These are phyloP conservation scores for Suillus decipiens DNA, from an alignment of 768 basidiomycete genomes.

Conservation along the genomic window DNA sequence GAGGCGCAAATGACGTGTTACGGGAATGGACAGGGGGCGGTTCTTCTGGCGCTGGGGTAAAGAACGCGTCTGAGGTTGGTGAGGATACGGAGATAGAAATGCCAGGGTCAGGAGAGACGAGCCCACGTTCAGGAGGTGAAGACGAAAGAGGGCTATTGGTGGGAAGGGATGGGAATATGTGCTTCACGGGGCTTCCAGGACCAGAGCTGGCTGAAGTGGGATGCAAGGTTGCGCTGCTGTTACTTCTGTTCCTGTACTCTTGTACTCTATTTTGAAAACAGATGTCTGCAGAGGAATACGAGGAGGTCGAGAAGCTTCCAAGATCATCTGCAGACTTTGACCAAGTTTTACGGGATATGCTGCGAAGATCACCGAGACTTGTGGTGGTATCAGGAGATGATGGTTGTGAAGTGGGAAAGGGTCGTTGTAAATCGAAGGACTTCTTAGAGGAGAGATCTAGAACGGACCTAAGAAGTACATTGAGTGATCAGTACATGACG, in stretches of 20 bases:
- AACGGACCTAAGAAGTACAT: slow-evolving; percentile 51
- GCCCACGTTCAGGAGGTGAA: slow-evolving; percentile 24
- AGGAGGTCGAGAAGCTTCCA: slow-evolving; percentile 47
- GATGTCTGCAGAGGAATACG: slow-evolving; percentile 40
- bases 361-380: slow-evolving; percentile 66
- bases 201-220: slow-evolving; percentile 34
- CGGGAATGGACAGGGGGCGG: slow-evolving; percentile 56
- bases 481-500: slow-evolving; percentile 24
- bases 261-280: slow-evolving; percentile 62
- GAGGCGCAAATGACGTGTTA: slow-evolving; percentile 72
- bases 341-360: slow-evolving; percentile 72
- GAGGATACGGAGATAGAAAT: slow-evolving; percentile 54
- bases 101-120: slow-evolving; percentile 26
- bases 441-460: slow-evolving; percentile 57
- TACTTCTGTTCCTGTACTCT: slow-evolving; percentile 64
- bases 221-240: slow-evolving; percentile 53
- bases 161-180: slow-evolving; percentile 44
- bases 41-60: slow-evolving; percentile 30
- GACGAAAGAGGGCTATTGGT: slow-evolving; percentile 25
- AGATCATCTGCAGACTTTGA: slow-evolving; percentile 82
- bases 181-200: slow-evolving; percentile 35
- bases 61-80: slow-evolving; percentile 39
- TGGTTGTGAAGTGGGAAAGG: slow-evolving; percentile 32
- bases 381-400: slow-evolving; percentile 31
- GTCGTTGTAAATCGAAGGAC: slow-evolving; percentile 45